Percentiles rank a stretch among this genome's conserved stretches.
Evolutionary conservation across 768 basidiomycete species (phyloP).

Genomic region (Pilatotrama ljubarskyi): DNA sequence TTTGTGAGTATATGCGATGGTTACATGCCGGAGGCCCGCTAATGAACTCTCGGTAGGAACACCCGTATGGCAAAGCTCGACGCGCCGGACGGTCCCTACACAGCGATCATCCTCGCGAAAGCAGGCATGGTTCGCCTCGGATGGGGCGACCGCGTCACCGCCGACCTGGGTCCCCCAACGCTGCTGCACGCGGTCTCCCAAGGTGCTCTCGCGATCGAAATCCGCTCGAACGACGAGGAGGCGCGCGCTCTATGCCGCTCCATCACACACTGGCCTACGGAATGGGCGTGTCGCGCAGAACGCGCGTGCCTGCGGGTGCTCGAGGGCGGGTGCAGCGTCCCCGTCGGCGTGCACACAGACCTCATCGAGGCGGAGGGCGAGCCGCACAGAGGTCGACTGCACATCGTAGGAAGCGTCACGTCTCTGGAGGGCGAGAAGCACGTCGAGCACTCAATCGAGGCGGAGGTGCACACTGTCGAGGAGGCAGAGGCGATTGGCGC

Average conservation of each 20-base stretch:
- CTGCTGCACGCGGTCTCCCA: constrained; percentile 92
- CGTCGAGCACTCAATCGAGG: constrained; percentile 62
- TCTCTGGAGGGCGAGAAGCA: constrained; percentile 72
- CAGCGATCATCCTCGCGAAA: constrained; percentile 90
- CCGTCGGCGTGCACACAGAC: constrained; percentile 76
- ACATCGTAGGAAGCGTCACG: constrained; percentile 82
- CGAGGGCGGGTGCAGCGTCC: constrained; percentile 97
- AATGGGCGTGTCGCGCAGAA: constrained; percentile 80
- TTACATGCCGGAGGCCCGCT: constrained; percentile 9
- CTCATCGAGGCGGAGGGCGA: constrained; percentile 40
- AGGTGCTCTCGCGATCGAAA: constrained; percentile 88
- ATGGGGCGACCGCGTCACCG: constrained; percentile 71
- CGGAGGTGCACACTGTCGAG: constrained; percentile 48
- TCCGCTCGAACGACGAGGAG: constrained; percentile 64
- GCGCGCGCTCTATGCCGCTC: constrained; percentile 62
- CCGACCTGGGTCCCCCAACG: constrained; percentile 70
- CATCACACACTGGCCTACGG: constrained; percentile 75
- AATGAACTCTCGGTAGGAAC: constrained; percentile 49
- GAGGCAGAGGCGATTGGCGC: constrained; percentile 73
- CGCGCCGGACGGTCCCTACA: constrained; percentile 72
- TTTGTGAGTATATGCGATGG: constrained; percentile 53
- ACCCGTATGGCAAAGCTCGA: constrained; percentile 93
- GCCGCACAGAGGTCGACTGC: constrained; percentile 39
- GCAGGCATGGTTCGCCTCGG: constrained; percentile 87
- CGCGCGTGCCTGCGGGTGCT: constrained; percentile 84